phyloP scores from a whole-genome alignment of 345 rosid species.

The Melaleuca quinquenervia region DNA sequence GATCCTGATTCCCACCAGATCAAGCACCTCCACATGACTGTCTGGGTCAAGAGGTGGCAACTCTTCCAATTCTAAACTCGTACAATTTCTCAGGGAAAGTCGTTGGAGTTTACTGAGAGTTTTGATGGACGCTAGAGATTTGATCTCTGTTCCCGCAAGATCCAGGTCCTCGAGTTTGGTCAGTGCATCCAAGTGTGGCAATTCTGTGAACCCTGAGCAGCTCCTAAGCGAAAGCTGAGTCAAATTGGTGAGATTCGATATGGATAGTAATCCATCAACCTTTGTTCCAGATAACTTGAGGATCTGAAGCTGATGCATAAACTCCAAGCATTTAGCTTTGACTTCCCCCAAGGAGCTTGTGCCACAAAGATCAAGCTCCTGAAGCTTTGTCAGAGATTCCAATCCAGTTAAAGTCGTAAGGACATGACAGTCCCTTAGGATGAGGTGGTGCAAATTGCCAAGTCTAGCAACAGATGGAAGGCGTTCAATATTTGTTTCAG shows the following conservation, averaged over 20 bases:
- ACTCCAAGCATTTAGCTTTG: background rate
- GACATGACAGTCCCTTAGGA: constrained; percentile 1
- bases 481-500: constrained; percentile 13
- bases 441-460: constrained; percentile 9
- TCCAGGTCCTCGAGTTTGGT: constrained; percentile 7
- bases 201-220: background rate
- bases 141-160: constrained; percentile 2
- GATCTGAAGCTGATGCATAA: background rate
- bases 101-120: constrained; percentile 1
- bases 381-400: background rate
- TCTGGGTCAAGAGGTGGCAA: constrained; percentile 6
- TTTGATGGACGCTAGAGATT: constrained; percentile 1
- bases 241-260: constrained; percentile 1
- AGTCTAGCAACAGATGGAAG: constrained; percentile 6
- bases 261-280: background rate
- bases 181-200: background rate
- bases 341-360: background rate
- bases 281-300: constrained; percentile 7
- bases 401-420: background rate
- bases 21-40: constrained; percentile 10
- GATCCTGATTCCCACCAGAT: constrained; percentile 14
- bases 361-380: constrained; percentile 9
- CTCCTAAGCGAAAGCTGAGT: constrained; percentile 8
- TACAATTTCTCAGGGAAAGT: constrained; percentile 12
- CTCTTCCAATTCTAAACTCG: background rate